These are phyloP conservation scores for Dionaea muscipula DNA, from an alignment of 179 eudicot species.

Conservation along the genomic window DNA sequence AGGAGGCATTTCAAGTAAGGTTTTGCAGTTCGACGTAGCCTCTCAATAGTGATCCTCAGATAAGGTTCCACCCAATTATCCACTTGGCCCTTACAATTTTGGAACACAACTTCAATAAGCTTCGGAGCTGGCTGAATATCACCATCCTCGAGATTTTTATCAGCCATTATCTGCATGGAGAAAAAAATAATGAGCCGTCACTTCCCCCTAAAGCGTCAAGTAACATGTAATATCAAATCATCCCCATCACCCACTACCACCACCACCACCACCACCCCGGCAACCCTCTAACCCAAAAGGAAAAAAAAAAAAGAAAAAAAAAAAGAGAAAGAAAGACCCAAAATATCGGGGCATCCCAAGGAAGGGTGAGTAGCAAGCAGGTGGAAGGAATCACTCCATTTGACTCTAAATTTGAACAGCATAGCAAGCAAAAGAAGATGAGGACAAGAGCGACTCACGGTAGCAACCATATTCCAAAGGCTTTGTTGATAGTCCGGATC, in stretches of 20 bases:
- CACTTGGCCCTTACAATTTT: constrained; percentile 88
- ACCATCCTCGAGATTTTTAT: constrained; percentile 80
- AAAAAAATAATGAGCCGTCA: neutral
- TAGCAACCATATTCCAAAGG: constrained; percentile 85
- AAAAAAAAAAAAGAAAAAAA: neutral
- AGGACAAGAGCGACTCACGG: constrained; percentile 35
- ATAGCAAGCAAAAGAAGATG: neutral
- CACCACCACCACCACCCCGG: too few species aligned
- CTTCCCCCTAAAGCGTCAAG: too few species aligned
- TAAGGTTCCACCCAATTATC: constrained; percentile 98
- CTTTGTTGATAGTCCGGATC: constrained; percentile 97
- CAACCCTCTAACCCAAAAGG: too few species aligned
- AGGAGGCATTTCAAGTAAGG: constrained; percentile 71
- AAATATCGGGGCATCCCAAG: too few species aligned
- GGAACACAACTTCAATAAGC: constrained; percentile 88
- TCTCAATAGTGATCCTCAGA: constrained; percentile 61
- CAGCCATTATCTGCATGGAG: constrained; percentile 60
- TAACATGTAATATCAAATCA: neutral
- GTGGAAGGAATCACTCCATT: too few species aligned
- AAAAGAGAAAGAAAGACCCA: neutral
- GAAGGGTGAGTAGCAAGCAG: too few species aligned
- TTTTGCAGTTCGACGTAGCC: constrained; percentile 65
- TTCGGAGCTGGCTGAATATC: constrained; percentile 99
- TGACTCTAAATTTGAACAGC: neutral
- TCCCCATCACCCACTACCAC: neutral